Percentiles rank a stretch among this genome's conserved stretches.
Evolutionary conservation across 345 rosid genomes (phyloP).

Genomic region (Citropsis articulata): DNA sequence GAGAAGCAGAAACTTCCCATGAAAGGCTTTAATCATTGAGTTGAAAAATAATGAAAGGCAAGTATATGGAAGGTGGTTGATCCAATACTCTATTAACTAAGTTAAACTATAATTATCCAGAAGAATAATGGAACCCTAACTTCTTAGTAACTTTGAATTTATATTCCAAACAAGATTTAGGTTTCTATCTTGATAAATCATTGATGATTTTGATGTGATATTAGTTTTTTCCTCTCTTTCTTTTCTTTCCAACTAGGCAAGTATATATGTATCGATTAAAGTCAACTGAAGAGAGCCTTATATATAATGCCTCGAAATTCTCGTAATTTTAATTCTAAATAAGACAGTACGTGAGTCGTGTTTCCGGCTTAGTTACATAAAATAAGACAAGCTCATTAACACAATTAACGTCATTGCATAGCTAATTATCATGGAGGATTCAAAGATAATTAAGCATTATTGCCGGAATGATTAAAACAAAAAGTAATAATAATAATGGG

Average conservation of each 20-base stretch:
- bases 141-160: neutral
- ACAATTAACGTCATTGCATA: conserved; percentile 14
- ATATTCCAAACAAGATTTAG: neutral
- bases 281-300: neutral
- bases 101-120: neutral
- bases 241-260: neutral
- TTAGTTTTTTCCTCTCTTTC: neutral
- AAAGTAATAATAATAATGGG: neutral
- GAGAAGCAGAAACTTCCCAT: neutral
- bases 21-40: neutral
- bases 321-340: neutral
- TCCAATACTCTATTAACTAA: neutral
- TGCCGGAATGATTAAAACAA: conserved; percentile 1
- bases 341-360: neutral
- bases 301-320: neutral
- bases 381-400: conserved; percentile 11
- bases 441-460: neutral
- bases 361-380: neutral
- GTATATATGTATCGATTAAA: neutral
- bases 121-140: neutral
- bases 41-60: too few relatives aligned
- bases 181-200: neutral
- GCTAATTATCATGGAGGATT: conserved; percentile 3
- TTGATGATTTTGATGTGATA: neutral
- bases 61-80: neutral